A percentile compares a stretch with the other conserved stretches of the same genome.
Evolutionary conservation across 2,329 filamentous ascomycete genomes (phyloP).

Genomic region (Daldinia eschscholtzii): DNA sequence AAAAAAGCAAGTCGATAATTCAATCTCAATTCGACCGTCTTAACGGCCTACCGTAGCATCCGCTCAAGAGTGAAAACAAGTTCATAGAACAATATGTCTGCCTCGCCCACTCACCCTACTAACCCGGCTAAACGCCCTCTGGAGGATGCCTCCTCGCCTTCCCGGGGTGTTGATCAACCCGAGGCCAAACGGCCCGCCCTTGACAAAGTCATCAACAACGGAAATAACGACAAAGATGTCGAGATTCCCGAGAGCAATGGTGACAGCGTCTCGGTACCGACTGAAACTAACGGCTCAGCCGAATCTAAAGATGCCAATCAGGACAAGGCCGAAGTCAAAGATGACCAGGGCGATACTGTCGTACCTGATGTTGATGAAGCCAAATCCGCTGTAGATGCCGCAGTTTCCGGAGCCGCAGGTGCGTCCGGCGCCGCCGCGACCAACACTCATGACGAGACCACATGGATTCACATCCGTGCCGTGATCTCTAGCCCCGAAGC

Average conservation of each 20-base stretch:
- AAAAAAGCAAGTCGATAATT: constrained; percentile 67
- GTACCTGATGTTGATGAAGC: constrained; percentile 73
- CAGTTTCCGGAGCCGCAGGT: constrained; percentile 55
- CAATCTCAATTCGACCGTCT: constrained; percentile 57
- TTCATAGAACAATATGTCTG: constrained; percentile 74
- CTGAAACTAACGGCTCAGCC: constrained; percentile 61
- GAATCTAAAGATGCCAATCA: constrained; percentile 63
- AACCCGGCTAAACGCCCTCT: constrained; percentile 90
- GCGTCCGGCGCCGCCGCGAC: constrained; percentile 58
- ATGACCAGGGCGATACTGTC: constrained; percentile 76
- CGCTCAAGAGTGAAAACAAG: constrained; percentile 42
- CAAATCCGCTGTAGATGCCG: constrained; percentile 61
- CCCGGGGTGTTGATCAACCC: constrained; percentile 89
- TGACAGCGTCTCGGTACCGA: constrained; percentile 53
- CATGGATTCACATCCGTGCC: constrained; percentile 96
- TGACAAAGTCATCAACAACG: constrained; percentile 86
- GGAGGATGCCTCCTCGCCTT: constrained; percentile 96
- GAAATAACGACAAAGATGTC: constrained; percentile 57
- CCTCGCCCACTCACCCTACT: constrained; percentile 74
- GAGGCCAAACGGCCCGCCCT: constrained; percentile 97
- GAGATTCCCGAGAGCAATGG: constrained; percentile 57
- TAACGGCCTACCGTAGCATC: constrained; percentile 51
- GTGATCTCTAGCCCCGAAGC: constrained; percentile 98
- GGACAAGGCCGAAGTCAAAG: constrained; percentile 64
- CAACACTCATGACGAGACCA: constrained; percentile 84